Percentiles rank a stretch among this genome's conserved stretches.
Evolutionary conservation across 1,284 basidiomycete genomes (phyloP).

Genomic region (Coriolopsis trogii): DNA sequence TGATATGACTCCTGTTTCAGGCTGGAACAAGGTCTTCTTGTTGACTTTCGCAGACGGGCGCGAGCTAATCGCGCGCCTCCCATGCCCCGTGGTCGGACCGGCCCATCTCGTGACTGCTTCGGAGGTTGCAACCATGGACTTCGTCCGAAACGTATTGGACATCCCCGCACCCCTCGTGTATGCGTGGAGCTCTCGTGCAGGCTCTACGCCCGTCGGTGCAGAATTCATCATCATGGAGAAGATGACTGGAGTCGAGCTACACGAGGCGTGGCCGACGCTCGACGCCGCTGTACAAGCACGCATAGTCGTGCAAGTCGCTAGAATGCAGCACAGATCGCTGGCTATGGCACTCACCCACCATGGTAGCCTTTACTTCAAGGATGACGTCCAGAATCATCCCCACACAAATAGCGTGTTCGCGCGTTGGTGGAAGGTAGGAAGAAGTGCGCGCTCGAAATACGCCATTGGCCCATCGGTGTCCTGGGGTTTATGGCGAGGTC

Average conservation of each 20-base stretch:
- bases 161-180: slow-evolving; percentile 39
- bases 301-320: neutral
- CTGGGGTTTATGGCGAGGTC: slow-evolving; percentile 31
- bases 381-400: slow-evolving; percentile 30
- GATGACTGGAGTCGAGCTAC: slow-evolving; percentile 31
- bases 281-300: slow-evolving; percentile 11
- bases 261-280: slow-evolving; percentile 27
- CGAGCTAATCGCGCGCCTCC: slow-evolving; percentile 37
- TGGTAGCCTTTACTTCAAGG: slow-evolving; percentile 41
- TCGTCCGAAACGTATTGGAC: slow-evolving; percentile 31
- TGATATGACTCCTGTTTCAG: neutral
- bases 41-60: slow-evolving; percentile 34
- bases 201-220: slow-evolving; percentile 33
- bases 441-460: slow-evolving; percentile 17
- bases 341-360: slow-evolving; percentile 33
- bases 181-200: slow-evolving; percentile 31
- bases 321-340: slow-evolving; percentile 13
- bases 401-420: neutral
- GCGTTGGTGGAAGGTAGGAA: slow-evolving; percentile 23
- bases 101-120: slow-evolving; percentile 38
- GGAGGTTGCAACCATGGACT: slow-evolving; percentile 45
- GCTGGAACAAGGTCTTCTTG: slow-evolving; percentile 35
- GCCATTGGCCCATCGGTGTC: slow-evolving; percentile 31
- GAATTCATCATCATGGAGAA: slow-evolving; percentile 45
- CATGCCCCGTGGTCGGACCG: slow-evolving; percentile 34